Base-by-base conservation (phyloP, 2,329 filamentous ascomycete species). In the Thielaviopsis populi region DNA sequence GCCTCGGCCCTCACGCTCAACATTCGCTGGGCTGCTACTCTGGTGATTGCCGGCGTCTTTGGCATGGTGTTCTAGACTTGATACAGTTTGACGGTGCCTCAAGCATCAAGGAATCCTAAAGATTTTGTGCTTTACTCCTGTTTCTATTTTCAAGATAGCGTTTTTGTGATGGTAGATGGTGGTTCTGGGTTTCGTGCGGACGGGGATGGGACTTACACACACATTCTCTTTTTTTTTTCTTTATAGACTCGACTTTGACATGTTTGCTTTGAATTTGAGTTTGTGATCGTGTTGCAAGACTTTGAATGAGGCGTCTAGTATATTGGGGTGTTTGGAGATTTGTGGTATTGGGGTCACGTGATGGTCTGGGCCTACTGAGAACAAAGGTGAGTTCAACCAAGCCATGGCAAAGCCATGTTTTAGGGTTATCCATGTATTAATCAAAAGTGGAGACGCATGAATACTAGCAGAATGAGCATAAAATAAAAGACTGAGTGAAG, bases 1-100 rank as follows among this genome's bases (percentile, higher is more conserved):
- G 64, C 64, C 50, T 40, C 56, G 46, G 22, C 56, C 40, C 46
- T 66, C 17, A 60, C 37, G 17, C 24, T 58, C 61, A 66, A 62
- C 58, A 43, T 66, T 48, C 54, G 58, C 17, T 66, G 64, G 64
- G 60, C 62, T 22, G 64, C 61, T n/a, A 66, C 64, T 48, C 30
- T 61, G 33, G 56, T 63, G 27, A 58, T 66, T 61, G 64, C 61
- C 15, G 33, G 64, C 48, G 48, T 63, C 37, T 37, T 66, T 19
- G 64, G 61, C 24, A 66, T 63, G 61, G 63, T 63, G 54, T 61
- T 66, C 46, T 63, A 63, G 59, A 24, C 19, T 43, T 56, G 61
- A 63, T 58, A 40, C 43, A 56, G 40, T 63, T 50, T 56, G 61
- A 40, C 37, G 50, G 53, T 43, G 40, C 40, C 50, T 56, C 46